Conservation (phyloP, 805 yeast species). For the Tetrapisispora iriomotensis region DNA sequence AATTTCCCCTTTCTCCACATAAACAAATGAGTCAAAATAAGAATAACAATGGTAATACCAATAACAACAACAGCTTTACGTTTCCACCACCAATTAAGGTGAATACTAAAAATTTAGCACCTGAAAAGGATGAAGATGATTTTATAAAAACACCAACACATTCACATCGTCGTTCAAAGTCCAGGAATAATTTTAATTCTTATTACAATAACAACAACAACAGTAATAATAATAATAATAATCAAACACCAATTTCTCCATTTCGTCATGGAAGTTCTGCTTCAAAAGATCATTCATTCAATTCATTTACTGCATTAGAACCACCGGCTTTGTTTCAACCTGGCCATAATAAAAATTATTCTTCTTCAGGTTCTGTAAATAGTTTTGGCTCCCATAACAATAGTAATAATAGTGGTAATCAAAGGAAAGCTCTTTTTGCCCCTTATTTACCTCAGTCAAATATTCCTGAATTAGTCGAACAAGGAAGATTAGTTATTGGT, state of each 20-base stretch:
- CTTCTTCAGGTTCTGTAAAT: slow-evolving; percentile 61
- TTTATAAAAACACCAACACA: slow-evolving; percentile 22
- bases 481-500: slow-evolving; percentile 89
- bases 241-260: too few relatives aligned
- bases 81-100: slow-evolving; percentile 22
- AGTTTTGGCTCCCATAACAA: slow-evolving; percentile 29
- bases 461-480: slow-evolving; percentile 77
- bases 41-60: not conserved
- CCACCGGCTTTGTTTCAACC: slow-evolving; percentile 48
- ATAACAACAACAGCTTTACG: slow-evolving; percentile 8
- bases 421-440: slow-evolving; percentile 78
- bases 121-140: slow-evolving; percentile 19
- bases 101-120: not conserved
- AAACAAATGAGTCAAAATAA: not conserved
- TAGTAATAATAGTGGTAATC: slow-evolving; percentile 32
- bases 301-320: slow-evolving; percentile 22
- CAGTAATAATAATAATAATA: too few relatives aligned
- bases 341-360: slow-evolving; percentile 61
- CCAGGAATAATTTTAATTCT: slow-evolving; percentile 17
- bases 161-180: slow-evolving; percentile 25
- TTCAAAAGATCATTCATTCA: slow-evolving; percentile 17
- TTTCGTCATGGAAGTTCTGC: slow-evolving; percentile 23
- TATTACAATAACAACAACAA: slow-evolving; percentile 48
- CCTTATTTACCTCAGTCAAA: slow-evolving; percentile 93
- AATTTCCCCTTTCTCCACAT: slow-evolving; percentile 3